Conservation (phyloP, 805 yeast species). For the Wickerhamomyces canadensis region DNA sequence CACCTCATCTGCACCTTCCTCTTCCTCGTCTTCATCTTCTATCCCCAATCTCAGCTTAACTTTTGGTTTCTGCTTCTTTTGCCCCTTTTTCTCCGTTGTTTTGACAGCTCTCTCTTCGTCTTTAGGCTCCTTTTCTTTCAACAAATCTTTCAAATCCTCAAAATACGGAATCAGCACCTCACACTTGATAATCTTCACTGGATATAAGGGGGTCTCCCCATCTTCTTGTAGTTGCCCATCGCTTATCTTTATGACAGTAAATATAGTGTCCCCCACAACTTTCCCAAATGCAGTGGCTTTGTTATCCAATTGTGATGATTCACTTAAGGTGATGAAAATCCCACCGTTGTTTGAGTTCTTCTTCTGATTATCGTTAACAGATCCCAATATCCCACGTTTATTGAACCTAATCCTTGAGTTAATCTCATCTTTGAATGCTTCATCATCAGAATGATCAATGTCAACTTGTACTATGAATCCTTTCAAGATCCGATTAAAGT, state of each 20-base stretch:
- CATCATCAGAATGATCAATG: slow-evolving; percentile 16
- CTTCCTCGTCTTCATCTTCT: slow-evolving; percentile 13
- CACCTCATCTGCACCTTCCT: slow-evolving; percentile 30
- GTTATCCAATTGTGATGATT: slow-evolving; percentile 38
- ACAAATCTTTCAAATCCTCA: slow-evolving; percentile 29
- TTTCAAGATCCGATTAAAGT: slow-evolving; percentile 36
- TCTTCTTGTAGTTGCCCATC: slow-evolving; percentile 40
- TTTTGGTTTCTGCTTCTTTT: slow-evolving; percentile 27
- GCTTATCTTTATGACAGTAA: slow-evolving; percentile 42
- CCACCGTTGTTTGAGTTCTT: slow-evolving; percentile 30
- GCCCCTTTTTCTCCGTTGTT: too few species aligned
- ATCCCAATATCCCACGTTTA: slow-evolving; percentile 51
- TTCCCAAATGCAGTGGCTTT: slow-evolving; percentile 50
- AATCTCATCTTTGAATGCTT: slow-evolving; percentile 35
- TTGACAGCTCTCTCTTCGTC: too few species aligned
- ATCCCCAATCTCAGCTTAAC: slow-evolving; percentile 28
- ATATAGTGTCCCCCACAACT: slow-evolving; percentile 51
- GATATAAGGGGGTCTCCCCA: slow-evolving; percentile 43
- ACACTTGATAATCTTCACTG: slow-evolving; percentile 36
- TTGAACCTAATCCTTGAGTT: slow-evolving; percentile 46
- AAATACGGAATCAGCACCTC: slow-evolving; percentile 46
- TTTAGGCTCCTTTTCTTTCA: slow-evolving; percentile 6
- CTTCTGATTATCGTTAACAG: slow-evolving; percentile 32
- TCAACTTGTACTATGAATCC: slow-evolving; percentile 35
- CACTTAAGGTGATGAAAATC: slow-evolving; percentile 45